Conservation (phyloP, 2,329 filamentous ascomycete genomes). For the Teratosphaeria viscida region DNA sequence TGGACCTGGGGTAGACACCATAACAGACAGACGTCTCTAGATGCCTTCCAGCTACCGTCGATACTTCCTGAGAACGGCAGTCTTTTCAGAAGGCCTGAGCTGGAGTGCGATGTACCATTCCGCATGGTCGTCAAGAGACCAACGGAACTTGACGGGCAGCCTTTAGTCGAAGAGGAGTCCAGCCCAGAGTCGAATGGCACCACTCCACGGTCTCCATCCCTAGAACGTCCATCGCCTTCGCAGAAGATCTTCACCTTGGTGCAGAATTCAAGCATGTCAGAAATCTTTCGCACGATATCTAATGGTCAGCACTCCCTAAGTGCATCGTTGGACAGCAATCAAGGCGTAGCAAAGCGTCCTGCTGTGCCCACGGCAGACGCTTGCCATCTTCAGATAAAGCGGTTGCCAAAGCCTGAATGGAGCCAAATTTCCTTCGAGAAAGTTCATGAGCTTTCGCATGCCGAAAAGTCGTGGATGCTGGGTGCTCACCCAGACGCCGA, state of each 20-base stretch:
- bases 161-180: constrained; percentile 1
- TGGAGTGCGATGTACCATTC: constrained; percentile 2
- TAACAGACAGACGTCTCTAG: constrained; percentile 6
- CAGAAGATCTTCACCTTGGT: background rate
- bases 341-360: background rate
- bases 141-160: constrained; percentile 8
- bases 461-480: constrained; percentile 18
- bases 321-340: background rate
- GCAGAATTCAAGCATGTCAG: background rate
- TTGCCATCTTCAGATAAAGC: constrained; percentile 14
- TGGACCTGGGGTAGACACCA: constrained; percentile 9
- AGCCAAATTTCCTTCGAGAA: constrained; percentile 14
- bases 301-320: background rate
- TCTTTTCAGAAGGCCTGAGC: background rate
- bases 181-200: constrained; percentile 5
- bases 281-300: background rate
- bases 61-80: background rate
- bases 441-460: constrained; percentile 17
- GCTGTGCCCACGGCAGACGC: constrained; percentile 3
- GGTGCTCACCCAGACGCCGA: constrained; percentile 18
- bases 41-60: constrained; percentile 4
- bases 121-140: constrained; percentile 12
- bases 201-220: constrained; percentile 4
- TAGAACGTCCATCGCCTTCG: background rate
- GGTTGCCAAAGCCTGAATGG: constrained; percentile 11